Percentiles rank a stretch among this genome's conserved stretches.
Evolutionary conservation across 2,329 filamentous ascomycete species (phyloP).

Genomic region (Allantophomopsis lycopodina): DNA sequence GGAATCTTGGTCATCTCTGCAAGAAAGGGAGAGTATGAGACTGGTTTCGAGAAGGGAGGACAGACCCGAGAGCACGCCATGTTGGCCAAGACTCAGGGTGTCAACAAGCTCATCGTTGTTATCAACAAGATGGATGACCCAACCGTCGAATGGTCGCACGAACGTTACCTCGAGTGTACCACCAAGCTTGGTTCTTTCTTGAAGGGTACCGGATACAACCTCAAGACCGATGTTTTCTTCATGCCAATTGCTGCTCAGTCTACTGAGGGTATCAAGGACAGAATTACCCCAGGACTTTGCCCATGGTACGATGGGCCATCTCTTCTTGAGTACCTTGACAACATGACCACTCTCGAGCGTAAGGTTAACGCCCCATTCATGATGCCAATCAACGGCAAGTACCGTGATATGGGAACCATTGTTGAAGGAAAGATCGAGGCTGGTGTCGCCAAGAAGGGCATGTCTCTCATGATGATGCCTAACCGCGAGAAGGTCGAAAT

Average conservation of each 20-base stretch:
- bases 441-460: constrained; percentile 83
- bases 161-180: constrained; percentile 85
- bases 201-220: constrained; percentile 85
- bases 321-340: constrained; percentile 87
- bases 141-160: constrained; percentile 91
- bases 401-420: constrained; percentile 94
- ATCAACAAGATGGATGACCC: constrained; percentile 99
- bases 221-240: constrained; percentile 85
- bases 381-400: constrained; percentile 96
- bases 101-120: constrained; percentile 87
- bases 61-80: constrained; percentile 97
- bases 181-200: constrained; percentile 79
- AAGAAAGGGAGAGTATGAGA: constrained; percentile 97
- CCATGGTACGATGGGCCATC: constrained; percentile 85
- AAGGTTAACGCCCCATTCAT: constrained; percentile 98
- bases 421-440: constrained; percentile 96
- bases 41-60: constrained; percentile 90
- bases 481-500: constrained; percentile 74
- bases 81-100: constrained; percentile 94
- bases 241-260: constrained; percentile 94
- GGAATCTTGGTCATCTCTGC: constrained; percentile 93
- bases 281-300: constrained; percentile 61
- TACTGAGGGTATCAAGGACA: constrained; percentile 74
- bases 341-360: constrained; percentile 83
- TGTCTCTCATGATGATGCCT: constrained; percentile 86